A percentile compares a stretch with the other conserved stretches of the same genome.
Conservation (phyloP, 2,329 filamentous ascomycete genomes). For the Claviceps sp. region DNA sequence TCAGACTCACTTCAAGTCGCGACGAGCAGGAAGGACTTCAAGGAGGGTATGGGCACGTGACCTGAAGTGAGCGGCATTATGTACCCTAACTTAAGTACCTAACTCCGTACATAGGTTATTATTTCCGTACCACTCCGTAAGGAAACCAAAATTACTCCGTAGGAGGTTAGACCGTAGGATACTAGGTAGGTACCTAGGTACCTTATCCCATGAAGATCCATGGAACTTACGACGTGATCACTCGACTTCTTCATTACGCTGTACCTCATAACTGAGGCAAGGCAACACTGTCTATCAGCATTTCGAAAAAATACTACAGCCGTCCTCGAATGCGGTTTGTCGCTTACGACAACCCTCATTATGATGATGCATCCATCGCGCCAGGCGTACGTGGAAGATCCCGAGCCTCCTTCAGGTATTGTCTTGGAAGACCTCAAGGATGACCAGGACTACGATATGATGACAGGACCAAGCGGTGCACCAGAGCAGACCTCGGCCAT, state of each 20-base stretch:
- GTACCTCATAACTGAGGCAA: neutral
- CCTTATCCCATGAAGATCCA: neutral
- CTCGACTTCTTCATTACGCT: neutral
- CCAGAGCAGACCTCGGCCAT: constrained; percentile 77
- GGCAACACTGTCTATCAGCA: neutral
- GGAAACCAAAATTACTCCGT: no score
- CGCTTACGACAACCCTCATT: constrained; percentile 13
- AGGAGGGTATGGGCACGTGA: no score
- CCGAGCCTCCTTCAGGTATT: constrained; percentile 38
- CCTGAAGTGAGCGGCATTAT: no score
- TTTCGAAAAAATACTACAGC: neutral
- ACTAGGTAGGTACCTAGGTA: neutral
- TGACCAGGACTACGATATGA: constrained; percentile 78
- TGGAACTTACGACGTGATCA: neutral
- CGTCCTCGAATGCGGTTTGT: neutral
- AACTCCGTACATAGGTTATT: no score
- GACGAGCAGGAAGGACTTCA: no score
- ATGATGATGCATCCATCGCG: constrained; percentile 82
- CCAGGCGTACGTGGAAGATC: constrained; percentile 89
- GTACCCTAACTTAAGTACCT: no score
- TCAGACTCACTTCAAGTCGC: no score
- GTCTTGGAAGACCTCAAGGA: constrained; percentile 38
- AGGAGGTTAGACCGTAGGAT: neutral
- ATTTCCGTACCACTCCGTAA: no score
- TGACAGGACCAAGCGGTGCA: constrained; percentile 51